phyloP scores from a whole-genome alignment of 345 rosid species.

The Durio zibethinus region DNA sequence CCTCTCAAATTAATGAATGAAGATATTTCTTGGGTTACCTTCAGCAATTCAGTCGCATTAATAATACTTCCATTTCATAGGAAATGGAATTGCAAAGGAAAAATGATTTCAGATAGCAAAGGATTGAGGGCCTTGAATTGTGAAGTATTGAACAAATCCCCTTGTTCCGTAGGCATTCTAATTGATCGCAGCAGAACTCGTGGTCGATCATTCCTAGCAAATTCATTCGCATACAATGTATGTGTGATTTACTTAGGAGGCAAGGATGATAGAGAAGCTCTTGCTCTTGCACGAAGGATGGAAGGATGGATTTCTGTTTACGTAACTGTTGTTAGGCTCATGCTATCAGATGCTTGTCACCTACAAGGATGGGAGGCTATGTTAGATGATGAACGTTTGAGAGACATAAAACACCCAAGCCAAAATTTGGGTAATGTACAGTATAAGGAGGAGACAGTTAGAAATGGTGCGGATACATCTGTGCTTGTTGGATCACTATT shows the following conservation, averaged over 20 bases:
- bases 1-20: slow-evolving; percentile 24
- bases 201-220: background rate
- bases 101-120: slow-evolving; percentile 12
- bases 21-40: slow-evolving; percentile 32
- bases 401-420: background rate
- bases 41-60: slow-evolving; percentile 20
- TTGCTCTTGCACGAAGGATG: slow-evolving; percentile 24
- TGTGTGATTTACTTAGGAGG: slow-evolving; percentile 36
- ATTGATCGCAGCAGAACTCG: slow-evolving; percentile 22
- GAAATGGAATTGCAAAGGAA: slow-evolving; percentile 29
- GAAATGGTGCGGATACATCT: slow-evolving; percentile 20
- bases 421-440: background rate
- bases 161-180: slow-evolving; percentile 34
- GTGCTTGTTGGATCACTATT: background rate
- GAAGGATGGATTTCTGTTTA: background rate
- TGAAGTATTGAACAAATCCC: slow-evolving; percentile 27
- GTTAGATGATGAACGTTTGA: slow-evolving; percentile 23
- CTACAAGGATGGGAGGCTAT: slow-evolving; percentile 7
- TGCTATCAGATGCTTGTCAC: background rate
- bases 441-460: background rate
- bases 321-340: slow-evolving; percentile 16
- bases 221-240: background rate
- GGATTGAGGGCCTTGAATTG: slow-evolving; percentile 5
- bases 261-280: slow-evolving; percentile 34
- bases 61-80: slow-evolving; percentile 37